phyloP scores from a whole-genome alignment of 164 flowering plant genomes.

The Vitis rupestris region DNA sequence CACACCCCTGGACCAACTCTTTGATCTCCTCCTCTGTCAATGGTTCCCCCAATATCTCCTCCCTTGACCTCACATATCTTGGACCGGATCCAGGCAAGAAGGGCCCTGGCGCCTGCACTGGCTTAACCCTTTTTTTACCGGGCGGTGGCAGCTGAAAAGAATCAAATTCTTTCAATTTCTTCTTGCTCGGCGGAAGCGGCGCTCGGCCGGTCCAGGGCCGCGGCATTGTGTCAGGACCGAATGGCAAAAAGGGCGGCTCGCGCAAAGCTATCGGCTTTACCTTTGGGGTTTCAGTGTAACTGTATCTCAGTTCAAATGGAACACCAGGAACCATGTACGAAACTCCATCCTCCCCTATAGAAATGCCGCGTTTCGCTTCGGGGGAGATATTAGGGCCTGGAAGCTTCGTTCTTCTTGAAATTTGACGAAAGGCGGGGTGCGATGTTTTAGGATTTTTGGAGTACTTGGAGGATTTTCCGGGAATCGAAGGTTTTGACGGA shows the following conservation, averaged over 20 bases:
- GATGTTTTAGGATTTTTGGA: conserved; percentile 39
- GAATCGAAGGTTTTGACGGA: conserved; percentile 74
- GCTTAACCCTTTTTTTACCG: conserved; percentile 82
- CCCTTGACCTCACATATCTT: conserved; percentile 53
- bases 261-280: conserved; percentile 54
- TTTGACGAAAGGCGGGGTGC: conserved; percentile 34
- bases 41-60: conserved; percentile 84
- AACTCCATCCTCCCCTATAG: conserved; percentile 50
- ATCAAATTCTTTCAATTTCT: conserved; percentile 68
- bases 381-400: not conserved
- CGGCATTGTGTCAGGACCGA: conserved; percentile 55
- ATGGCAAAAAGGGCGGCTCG: conserved; percentile 56
- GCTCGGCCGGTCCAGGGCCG: conserved; percentile 70
- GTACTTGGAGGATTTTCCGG: conserved; percentile 70
- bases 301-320: conserved; percentile 77
- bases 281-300: conserved; percentile 80
- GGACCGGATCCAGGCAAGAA: conserved; percentile 77
- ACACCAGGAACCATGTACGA: conserved; percentile 64
- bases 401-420: conserved; percentile 1
- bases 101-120: conserved; percentile 91
- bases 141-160: conserved; percentile 70
- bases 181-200: conserved; percentile 62
- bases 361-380: not conserved
- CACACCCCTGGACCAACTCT: conserved; percentile 37
- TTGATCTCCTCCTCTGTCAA: conserved; percentile 62